Percentiles rank a stretch among this genome's conserved stretches.
Conservation (phyloP, 1,139 yeast genomes). For the Protomyces gravidus region DNA sequence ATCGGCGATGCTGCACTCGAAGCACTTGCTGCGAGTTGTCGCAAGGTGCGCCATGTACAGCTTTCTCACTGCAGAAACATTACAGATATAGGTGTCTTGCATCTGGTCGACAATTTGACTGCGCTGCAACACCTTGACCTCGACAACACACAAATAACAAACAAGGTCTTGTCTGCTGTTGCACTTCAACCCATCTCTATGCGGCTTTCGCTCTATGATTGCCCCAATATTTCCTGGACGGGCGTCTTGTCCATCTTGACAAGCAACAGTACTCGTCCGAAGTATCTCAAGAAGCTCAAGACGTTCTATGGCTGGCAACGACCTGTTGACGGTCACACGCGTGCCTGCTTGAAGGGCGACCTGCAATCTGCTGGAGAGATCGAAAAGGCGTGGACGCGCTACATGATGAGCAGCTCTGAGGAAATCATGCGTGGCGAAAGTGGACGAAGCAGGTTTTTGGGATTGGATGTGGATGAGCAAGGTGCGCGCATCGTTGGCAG, state of each 20-base stretch:
- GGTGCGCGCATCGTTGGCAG: slow-evolving; percentile 16
- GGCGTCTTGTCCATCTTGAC: slow-evolving; percentile 31
- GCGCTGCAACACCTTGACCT: slow-evolving; percentile 31
- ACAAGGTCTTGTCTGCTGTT: slow-evolving; percentile 24
- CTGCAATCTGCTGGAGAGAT: slow-evolving; percentile 26
- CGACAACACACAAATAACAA: slow-evolving; percentile 32
- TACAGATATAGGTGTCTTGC: slow-evolving; percentile 29
- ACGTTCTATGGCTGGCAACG: slow-evolving; percentile 31
- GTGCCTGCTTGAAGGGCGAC: slow-evolving; percentile 23
- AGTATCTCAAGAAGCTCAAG: slow-evolving; percentile 24
- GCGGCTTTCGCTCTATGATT: slow-evolving; percentile 32
- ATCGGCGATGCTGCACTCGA: slow-evolving; percentile 30
- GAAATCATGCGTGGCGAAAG: slow-evolving; percentile 8
- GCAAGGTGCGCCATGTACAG: slow-evolving; percentile 29
- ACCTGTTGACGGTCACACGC: slow-evolving; percentile 30
- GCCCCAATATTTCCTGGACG: slow-evolving; percentile 33
- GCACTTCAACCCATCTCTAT: slow-evolving; percentile 17
- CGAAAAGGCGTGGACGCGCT: slow-evolving; percentile 31
- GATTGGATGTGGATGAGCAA: slow-evolving; percentile 16
- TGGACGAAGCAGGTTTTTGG: slow-evolving; percentile 7
- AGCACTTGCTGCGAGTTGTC: slow-evolving; percentile 14
- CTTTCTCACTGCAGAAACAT: slow-evolving; percentile 31
- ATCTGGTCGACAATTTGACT: slow-evolving; percentile 20
- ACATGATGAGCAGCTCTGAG: slow-evolving; percentile 22
- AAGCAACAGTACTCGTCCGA: slow-evolving; percentile 28